Base-by-base conservation (phyloP, 768 basidiomycete species). In the Peribolospora baueri region DNA sequence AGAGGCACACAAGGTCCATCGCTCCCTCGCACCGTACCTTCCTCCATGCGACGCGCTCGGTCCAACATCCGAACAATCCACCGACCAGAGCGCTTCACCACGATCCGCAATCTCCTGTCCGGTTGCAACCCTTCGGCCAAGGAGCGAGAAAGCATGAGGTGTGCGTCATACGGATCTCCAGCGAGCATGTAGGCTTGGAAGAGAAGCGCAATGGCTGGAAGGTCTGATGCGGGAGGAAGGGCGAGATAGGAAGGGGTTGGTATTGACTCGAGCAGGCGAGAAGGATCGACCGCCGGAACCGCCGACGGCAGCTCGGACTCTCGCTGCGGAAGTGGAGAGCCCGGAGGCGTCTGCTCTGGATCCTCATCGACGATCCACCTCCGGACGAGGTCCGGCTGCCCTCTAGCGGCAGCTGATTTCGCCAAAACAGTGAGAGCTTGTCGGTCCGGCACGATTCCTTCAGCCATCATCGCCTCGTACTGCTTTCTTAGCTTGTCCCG, bases 161-260 rank as follows among this genome's bases (percentile, higher is more conserved):
- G 65, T 37, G 83, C 81, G 25, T 70, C 70, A 10, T 66, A 61
- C 58, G 80, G 68, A 64, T 84, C 72, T n/a, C 81, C 82, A 1
- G 67, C 65, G 3, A 67, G 70, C 11, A 72, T 67, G 60, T 78
- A 79, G 14, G 81, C 82, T 60, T 82, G 78, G 73, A 88, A 78
- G 56, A 88, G 68, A 52, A 82, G 77, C 40, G 72, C 70, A 60
- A 77, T 25, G 25, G 25, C 25, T 25, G 25, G 25, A 25, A 25
- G 25, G 25, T 25, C 25, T 25, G 25, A 25, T 25, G 25, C 25
- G 25, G 25, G 25, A 25, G 25, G 25, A 25, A 25, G 42, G 52
- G 38, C 37, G 42, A 42, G 51, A 37, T 1, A 39, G 52, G 9
- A 50, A 14, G 9, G 9, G 9, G 52, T 5, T 25, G 38, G 38